Conservation (phyloP, 2,329 filamentous ascomycete genomes). For the Penicillium sumatraense region DNA sequence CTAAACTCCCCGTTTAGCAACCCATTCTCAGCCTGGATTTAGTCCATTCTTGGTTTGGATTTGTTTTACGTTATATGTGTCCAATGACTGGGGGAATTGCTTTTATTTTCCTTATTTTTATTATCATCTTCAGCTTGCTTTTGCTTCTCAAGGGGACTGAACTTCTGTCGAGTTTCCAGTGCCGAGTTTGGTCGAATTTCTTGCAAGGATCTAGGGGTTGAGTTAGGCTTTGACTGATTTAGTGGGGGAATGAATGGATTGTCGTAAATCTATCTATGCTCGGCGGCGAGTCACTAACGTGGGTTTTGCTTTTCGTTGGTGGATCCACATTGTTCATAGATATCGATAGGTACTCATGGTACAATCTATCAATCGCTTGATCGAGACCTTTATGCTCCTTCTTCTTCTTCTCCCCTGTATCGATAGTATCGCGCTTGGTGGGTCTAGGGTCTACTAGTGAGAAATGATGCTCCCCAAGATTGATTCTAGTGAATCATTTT, state of each 20-base stretch:
- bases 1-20: slow-evolving; percentile 6
- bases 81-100: slow-evolving; percentile 4
- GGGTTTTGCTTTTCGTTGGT: slow-evolving; percentile 2
- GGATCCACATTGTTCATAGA: slow-evolving; percentile 8
- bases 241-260: slow-evolving; percentile 8
- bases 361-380: slow-evolving; percentile 18
- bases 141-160: slow-evolving; percentile 19
- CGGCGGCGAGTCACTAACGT: not conserved
- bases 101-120: slow-evolving; percentile 4
- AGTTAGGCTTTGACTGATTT: slow-evolving; percentile 5
- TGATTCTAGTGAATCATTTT: too few relatives aligned
- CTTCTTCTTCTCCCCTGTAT: not conserved
- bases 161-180: not conserved
- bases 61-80: slow-evolving; percentile 6
- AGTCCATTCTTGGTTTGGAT: slow-evolving; percentile 18
- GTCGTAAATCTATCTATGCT: slow-evolving; percentile 14
- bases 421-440: not conserved
- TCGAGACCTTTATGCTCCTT: slow-evolving; percentile 2
- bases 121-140: slow-evolving; percentile 4
- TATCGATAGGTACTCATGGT: not conserved
- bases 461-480: not conserved
- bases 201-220: slow-evolving; percentile 1
- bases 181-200: not conserved
- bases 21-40: slow-evolving; percentile 18
- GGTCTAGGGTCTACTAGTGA: not conserved